Base-by-base conservation (phyloP, 805 yeast genomes). In the Lipomyces orientalis region DNA sequence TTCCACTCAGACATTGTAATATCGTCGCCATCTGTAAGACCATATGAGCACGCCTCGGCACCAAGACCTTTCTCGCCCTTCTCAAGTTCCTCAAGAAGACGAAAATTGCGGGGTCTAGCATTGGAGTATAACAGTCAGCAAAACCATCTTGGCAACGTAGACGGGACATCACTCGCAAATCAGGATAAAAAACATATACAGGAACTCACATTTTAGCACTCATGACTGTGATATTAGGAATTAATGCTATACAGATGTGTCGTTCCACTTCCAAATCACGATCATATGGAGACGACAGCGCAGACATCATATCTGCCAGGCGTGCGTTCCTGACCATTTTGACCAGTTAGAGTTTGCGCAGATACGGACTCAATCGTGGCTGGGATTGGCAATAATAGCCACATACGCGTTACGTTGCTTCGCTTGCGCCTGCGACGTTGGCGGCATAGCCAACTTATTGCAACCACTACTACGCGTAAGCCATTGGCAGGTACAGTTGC, bases 61-160 rank as follows among this genome's bases (percentile, higher is more conserved):
- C 98, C 98, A 59, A 91, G 83, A 25, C 99, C 99, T 79, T 95
- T 95, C 77, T 95, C 99, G 60, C 99, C 99, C 75, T 94, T 94
- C 79, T 96, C 99, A 72, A 95, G 84, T 81, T 95, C 99, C 80
- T 95, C 99, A 70, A 95, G 84, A 43, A 95, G 86, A 77, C 97
- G 90, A 80, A 95, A 95, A 78, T 91, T 93, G 80, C 99, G 88
- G 73, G 99, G 99, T 54, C 81, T 78, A 37, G 54, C 4, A 25
- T 33, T 22, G 12, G 60, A 29, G n/a, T 16, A 29, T n/a, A 29
- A 4, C 29, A 31, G 52, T 43, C 22, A 43, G 49, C 10, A 43
- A 16, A n/a, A 16, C 8, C 16, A 43, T 43, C 8, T 43, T 8
- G 49, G 49, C n/a, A n/a, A 43, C 49, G 8, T n/a, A 43, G 8